Base-by-base conservation (phyloP, 1,284 basidiomycete genomes). In the Cryptococcus sp. region DNA sequence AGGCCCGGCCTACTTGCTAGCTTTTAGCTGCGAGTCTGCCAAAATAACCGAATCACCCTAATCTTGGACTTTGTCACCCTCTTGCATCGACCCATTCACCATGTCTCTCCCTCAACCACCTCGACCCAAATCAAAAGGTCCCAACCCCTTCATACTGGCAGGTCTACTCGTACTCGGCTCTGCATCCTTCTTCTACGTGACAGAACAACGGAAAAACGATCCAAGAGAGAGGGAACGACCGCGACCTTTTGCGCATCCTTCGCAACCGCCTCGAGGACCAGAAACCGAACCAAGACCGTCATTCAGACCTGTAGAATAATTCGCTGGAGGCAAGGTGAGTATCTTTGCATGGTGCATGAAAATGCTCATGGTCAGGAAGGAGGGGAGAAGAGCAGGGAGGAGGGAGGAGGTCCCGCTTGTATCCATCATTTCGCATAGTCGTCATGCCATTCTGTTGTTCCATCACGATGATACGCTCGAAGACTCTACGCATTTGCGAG, bases 121-220 rank as follows among this genome's bases (percentile, higher is more conserved):
- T 4, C 21, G 50, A 32, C 59, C 65, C 14, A 49, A 55, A n/a
- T 52, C 52, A 5, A 54, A 52, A 32, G 66, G 63, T 28, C 69
- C 69, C 1, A 68, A 70, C 49, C 62, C 63, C 4, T 51, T 65
- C 44, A 42, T 72, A 12, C 38, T 72, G 28, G 54, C 63, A 19
- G 69, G 65, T 26, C 45, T 72, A 23, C 55, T 63, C 22, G 61
- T 60, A 34, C 37, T 58, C 12, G 57, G 57, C 16, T 56, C 61
- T 3, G 51, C 49, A 2, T 52, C 64, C 2, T 72, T 72, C 54
- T 56, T 67, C 46, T 22, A 56, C 33, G 21, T 70, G 1, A 44
- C 63, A 14, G 52, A 70, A 12, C 53, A 53, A 19, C 50, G 62
- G 9, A 53, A 59, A 38, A 43, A 51, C 37, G 65, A 68, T 22